Conservation (phyloP, 345 rosid species). For the Kernera saxatilis region DNA sequence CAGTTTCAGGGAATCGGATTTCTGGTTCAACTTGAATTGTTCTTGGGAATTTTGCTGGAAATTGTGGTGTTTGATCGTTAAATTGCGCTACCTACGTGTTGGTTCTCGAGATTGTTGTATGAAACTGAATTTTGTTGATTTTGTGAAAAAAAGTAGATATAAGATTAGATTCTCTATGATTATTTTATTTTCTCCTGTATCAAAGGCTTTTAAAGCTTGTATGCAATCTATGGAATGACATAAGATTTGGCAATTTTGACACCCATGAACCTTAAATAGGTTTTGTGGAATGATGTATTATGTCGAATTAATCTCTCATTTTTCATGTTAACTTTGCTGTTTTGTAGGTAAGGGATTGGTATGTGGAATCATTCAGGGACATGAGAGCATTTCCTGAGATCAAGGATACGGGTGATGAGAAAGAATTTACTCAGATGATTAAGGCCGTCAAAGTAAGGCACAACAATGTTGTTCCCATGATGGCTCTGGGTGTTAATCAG, state of each 20-base stretch:
- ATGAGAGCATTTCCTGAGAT: conserved; percentile 81
- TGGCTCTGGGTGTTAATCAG: conserved; percentile 97
- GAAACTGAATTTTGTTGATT: neutral
- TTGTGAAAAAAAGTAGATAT: neutral
- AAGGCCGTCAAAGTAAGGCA: conserved; percentile 96
- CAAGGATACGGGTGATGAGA: conserved; percentile 61
- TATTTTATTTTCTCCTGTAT: neutral
- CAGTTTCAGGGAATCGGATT: neutral
- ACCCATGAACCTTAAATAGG: neutral
- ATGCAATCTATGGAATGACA: neutral
- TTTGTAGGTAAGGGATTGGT: conserved; percentile 96
- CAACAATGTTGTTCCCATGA: conserved; percentile 93
- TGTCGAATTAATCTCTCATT: neutral
- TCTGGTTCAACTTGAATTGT: neutral
- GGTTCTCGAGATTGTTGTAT: neutral
- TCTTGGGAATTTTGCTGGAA: neutral
- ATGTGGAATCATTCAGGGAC: conserved; percentile 92
- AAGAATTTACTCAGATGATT: conserved; percentile 83
- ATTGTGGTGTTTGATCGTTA: neutral
- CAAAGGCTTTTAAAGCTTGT: neutral
- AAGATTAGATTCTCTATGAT: neutral
- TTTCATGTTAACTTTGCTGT: neutral
- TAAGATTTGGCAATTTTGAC: conserved; percentile 3
- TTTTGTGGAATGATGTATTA: neutral
- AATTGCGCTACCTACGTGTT: neutral